Evolutionary conservation across 1,284 basidiomycete genomes (phyloP).

Genomic region (Tetrapyrgos nigripes): DNA sequence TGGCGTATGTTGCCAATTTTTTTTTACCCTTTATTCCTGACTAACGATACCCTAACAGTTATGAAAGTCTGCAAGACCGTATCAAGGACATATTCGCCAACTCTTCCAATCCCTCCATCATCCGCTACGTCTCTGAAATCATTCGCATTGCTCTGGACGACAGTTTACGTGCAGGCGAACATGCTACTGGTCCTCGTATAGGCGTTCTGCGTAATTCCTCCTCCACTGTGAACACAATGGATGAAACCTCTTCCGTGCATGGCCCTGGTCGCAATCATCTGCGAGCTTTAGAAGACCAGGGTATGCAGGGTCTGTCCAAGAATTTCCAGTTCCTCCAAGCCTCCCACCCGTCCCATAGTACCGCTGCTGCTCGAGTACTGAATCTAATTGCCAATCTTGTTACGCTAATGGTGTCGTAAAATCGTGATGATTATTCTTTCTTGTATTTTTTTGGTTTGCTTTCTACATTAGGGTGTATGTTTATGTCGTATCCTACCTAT

Average conservation of each 20-base stretch:
- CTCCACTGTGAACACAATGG: slow-evolving; percentile 69
- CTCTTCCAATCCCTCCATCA: slow-evolving; percentile 75
- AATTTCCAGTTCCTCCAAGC: slow-evolving; percentile 67
- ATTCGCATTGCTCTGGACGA: slow-evolving; percentile 73
- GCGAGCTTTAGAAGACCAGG: slow-evolving; percentile 67
- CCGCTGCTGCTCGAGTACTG: slow-evolving; percentile 68
- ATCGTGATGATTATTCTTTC: not conserved
- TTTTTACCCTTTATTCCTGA: slow-evolving; percentile 9
- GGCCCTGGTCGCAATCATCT: slow-evolving; percentile 54
- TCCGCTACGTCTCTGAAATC: slow-evolving; percentile 75
- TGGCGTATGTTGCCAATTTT: slow-evolving; percentile 61
- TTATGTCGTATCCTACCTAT: slow-evolving; percentile 1
- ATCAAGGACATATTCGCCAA: slow-evolving; percentile 80
- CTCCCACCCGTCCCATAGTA: slow-evolving; percentile 50
- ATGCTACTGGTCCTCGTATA: slow-evolving; percentile 32
- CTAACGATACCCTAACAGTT: slow-evolving; percentile 50
- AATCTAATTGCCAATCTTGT: slow-evolving; percentile 77
- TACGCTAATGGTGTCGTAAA: slow-evolving; percentile 50
- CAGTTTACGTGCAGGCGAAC: slow-evolving; percentile 7
- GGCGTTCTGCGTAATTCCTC: slow-evolving; percentile 55
- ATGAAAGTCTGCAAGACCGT: slow-evolving; percentile 80
- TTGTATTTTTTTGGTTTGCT: not conserved
- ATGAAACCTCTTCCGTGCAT: slow-evolving; percentile 50
- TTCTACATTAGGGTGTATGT: slow-evolving; percentile 2
- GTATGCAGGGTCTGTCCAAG: slow-evolving; percentile 74